Evolutionary conservation across 345 rosid genomes (phyloP), one percentile per base, ranked within the genome.

Genomic region (Salix brachista): DNA sequence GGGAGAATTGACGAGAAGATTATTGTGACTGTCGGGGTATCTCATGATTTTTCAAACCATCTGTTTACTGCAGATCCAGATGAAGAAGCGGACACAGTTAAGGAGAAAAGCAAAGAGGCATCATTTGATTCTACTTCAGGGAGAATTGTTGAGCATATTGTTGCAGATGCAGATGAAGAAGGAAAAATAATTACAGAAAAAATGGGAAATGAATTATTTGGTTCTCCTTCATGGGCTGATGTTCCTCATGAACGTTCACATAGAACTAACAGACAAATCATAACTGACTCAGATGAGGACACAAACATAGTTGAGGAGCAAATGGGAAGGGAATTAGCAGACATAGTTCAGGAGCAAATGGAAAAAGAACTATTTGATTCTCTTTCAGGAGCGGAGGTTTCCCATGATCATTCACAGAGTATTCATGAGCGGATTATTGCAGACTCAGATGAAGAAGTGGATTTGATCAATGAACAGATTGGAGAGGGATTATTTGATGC

Each of bases 361-460:
- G 56, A 18, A 18, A 50, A 18, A 8, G 56, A 50, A 50, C 9
- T 50, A 18, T 50, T 50, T 50, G 56, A 50, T 6, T 50, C 56
- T 50, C n/a, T 50, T 50, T 50, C n/a, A 50, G 56, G 56, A 17
- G 21, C 18, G 56, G 9, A 50, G 56, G 56, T 50, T 50, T 50
- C 56, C n/a, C 67, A 65, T 46, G 71, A 67, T 71, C 77, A 73
- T 60, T 52, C 68, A 4, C 70, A 42, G 66, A 42, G 48, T 5
- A 54, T 26, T 41, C 64, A 25, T n/a, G 80, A 67, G 61, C 83
- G 66, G 72, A 69, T 69, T 74, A 39, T 48, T 30, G 17, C 34
- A 41, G 72, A 80, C 28, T 67, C 83, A 14, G 78, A 6, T 50
- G 56, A 18, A 6, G 56, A 50, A 50, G 56, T 3, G n/a, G 56